These are phyloP conservation scores for Dictyophora rubrovolvata DNA, from an alignment of 768 basidiomycete genomes.

Conservation along the genomic window DNA sequence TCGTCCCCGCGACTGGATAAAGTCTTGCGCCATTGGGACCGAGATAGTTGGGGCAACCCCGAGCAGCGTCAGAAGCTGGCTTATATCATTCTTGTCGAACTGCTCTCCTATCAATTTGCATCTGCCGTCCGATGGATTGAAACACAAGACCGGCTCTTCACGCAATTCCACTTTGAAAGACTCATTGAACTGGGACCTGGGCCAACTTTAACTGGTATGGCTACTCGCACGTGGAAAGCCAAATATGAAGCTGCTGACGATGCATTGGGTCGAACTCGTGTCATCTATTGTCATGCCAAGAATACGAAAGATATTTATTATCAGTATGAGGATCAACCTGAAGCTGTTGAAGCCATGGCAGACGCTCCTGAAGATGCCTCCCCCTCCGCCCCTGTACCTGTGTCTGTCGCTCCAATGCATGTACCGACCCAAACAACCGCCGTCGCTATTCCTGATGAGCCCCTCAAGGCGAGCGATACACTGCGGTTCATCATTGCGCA, in stretches of 20 bases:
- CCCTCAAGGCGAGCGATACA: constrained; percentile 84
- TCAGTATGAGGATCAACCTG: constrained; percentile 82
- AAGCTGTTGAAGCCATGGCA: constrained; percentile 24
- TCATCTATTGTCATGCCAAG: constrained; percentile 90
- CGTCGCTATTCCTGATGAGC: constrained; percentile 76
- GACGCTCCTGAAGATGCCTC: constrained; percentile 28
- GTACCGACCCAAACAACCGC: constrained; percentile 51
- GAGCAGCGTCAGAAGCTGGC: constrained; percentile 89
- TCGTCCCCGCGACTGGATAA: constrained; percentile 91
- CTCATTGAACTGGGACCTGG: constrained; percentile 95
- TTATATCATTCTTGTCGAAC: constrained; percentile 92
- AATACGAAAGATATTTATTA: constrained; percentile 97
- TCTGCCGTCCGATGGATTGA: constrained; percentile 99
- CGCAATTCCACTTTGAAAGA: constrained; percentile 77
- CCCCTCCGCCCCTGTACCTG: constrained; percentile 25
- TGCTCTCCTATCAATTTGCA: constrained; percentile 95
- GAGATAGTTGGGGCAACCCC: constrained; percentile 72
- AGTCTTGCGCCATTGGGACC: constrained; percentile 89
- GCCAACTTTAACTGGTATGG: constrained; percentile 94
- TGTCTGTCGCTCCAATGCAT: constrained; percentile 28
- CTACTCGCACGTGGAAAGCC: constrained; percentile 76
- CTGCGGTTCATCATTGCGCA: constrained; percentile 86
- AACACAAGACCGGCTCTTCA: constrained; percentile 93
- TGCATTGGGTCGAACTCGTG: constrained; percentile 65
- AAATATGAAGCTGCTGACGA: constrained; percentile 91